Conservation (phyloP, 2,329 filamentous ascomycete genomes). For the Monosporascus sp. region DNA sequence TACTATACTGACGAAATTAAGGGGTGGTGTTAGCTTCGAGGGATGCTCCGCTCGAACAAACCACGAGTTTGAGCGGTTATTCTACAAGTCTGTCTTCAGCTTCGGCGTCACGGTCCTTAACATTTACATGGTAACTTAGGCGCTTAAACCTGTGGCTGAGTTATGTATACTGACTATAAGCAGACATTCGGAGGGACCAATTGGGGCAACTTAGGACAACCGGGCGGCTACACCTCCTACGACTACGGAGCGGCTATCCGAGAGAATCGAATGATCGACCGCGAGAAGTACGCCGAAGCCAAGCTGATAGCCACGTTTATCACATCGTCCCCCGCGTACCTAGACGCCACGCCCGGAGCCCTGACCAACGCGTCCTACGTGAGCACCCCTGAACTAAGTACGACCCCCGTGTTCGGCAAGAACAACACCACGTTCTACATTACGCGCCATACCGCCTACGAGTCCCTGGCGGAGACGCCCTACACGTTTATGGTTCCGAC, state of each 20-base stretch:
- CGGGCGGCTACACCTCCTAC: constrained; percentile 57
- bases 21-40: too few relatives aligned
- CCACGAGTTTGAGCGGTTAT: constrained; percentile 70
- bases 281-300: constrained; percentile 76
- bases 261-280: constrained; percentile 61
- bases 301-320: constrained; percentile 74
- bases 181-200: constrained; percentile 66
- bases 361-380: constrained; percentile 47
- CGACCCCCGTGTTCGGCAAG: constrained; percentile 56
- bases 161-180: too few relatives aligned
- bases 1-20: too few relatives aligned
- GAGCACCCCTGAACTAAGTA: constrained; percentile 44
- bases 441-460: constrained; percentile 60
- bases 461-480: constrained; percentile 46
- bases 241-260: constrained; percentile 56
- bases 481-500: constrained; percentile 62
- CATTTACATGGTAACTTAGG: constrained; percentile 34
- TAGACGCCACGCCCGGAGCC: constrained; percentile 52
- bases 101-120: constrained; percentile 61
- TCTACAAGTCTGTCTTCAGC: constrained; percentile 67
- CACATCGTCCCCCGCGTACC: constrained; percentile 64
- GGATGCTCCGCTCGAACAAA: constrained; percentile 62
- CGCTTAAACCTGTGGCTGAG: too few relatives aligned
- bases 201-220: constrained; percentile 74
- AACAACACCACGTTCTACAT: constrained; percentile 56